Base-by-base conservation (phyloP, 2,329 filamentous ascomycete genomes). In the Penicillium sp. region DNA sequence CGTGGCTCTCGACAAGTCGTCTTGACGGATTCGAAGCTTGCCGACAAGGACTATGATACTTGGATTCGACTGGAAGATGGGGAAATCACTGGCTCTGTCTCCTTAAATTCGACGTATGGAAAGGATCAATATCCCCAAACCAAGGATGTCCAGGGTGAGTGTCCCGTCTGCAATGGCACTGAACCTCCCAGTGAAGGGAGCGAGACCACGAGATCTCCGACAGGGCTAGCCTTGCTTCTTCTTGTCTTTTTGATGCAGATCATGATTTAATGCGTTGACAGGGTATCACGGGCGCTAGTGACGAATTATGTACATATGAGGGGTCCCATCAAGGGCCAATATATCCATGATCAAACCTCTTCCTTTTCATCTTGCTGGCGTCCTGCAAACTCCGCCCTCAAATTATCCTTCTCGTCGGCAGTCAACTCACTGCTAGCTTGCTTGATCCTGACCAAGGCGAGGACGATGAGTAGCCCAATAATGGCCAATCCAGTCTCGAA, bases 41-140 rank as follows among this genome's bases (percentile, higher is more conserved):
- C 50, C 49, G 45, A 62, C n/a, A 28, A 18, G 20, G 67, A 68
- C 22, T 59, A 76, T 0, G 69, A 80, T 28, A 80, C 77, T 0
- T 83, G 77, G 71, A 75, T 81, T 22, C 67, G 77, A 3, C 62
- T 83, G 20, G 79, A 82, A 48, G 68, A 71, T 17, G 74, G 75
- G 0, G 64, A 60, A 1, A 54, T 72, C 0, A 70, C 75, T 1
- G 76, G 73, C 0, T 56, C 48, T 1, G 71, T 83, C 2, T 66
- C 61, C 2, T 56, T 83, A 31, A 83, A 83, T 47, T 58, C 66
- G 2, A 82, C 79, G 0, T 82, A 74, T 43, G 77, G 78, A 1
- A 47, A 54, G 5, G 77, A 82, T 53, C 13, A 32, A 16, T 20
- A 13, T 13, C 18, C 18, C 18, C 5, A 22, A 22, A 22, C 9